Base-by-base conservation (phyloP, 2,329 filamentous ascomycete genomes). In the Exophiala bonariae region DNA sequence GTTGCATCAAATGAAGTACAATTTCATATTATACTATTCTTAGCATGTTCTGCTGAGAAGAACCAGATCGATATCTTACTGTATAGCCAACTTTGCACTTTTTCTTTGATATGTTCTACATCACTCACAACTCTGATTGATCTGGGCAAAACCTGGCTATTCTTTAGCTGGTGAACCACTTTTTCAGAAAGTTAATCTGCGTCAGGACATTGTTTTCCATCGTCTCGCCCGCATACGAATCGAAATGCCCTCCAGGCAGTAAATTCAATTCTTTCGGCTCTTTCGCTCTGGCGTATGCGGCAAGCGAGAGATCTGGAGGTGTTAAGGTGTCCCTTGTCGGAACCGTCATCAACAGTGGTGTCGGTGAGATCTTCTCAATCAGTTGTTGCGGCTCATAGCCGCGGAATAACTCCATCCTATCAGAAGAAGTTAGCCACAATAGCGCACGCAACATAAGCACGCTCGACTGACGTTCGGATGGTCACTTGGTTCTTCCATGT, bases 401-500 rank as follows among this genome's bases (percentile, higher is more conserved):
- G 11, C 50, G 43, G 18, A 54, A 38, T 7, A 34, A 34, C 16
- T 47, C 41, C 13, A 47, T 38, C 9, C 17, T 28, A 36, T 9
- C n/a, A n/a, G n/a, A n/a, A n/a, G n/a, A n/a, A n/a, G n/a, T n/a
- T n/a, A n/a, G n/a, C n/a, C n/a, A n/a, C 4, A 3, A 31, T n/a
- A 31, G 28, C 9, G n/a, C 9, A 31, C 9, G 9, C 28, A 31
- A n/a, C n/a, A 31, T n/a, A 31, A 9, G n/a, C n/a, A n/a, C 28
- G n/a, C 9, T 34, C 17, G 5, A 13, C 47, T 46, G 36, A 52
- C 50, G 54, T 63, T 41, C 59, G 60, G 3, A 69, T 20, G 1
- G 67, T 70, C 3, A 68, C 58, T 30, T 68, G 61, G 36, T 70
- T 70, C 50, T 66, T 64, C 68, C 68, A 71, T 8, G 38, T 48